These are phyloP conservation scores for Xylaria bambusicola DNA, from an alignment of 495 filamentous ascomycete genomes.

Conservation along the genomic window DNA sequence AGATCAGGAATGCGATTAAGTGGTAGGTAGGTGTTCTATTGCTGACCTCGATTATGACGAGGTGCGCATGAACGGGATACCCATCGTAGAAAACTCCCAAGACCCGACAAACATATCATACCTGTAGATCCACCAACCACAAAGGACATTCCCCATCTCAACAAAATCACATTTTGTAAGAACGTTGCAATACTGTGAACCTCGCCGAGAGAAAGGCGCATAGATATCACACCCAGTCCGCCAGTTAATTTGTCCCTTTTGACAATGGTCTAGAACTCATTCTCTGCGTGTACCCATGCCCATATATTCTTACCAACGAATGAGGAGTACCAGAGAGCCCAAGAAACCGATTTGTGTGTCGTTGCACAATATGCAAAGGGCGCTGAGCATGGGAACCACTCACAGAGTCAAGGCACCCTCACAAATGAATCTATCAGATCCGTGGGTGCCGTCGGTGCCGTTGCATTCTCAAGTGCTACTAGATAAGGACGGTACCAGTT, in stretches of 20 bases:
- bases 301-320: neutral
- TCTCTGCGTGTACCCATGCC: neutral
- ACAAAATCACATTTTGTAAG: too few relatives aligned
- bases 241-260: neutral
- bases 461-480: neutral
- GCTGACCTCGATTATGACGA: neutral
- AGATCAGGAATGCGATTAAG: neutral
- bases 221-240: neutral
- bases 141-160: neutral
- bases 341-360: neutral
- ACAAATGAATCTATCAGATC: neutral
- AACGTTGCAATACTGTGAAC: too few relatives aligned
- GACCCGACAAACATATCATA: too few relatives aligned
- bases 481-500: neutral
- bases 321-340: neutral
- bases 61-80: neutral
- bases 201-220: neutral
- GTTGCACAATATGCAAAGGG: conserved; percentile 6
- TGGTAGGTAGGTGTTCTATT: neutral
- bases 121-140: neutral
- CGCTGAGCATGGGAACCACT: neutral
- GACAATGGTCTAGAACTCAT: conserved; percentile 3
- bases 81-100: neutral
- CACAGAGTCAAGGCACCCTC: neutral
- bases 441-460: neutral